Evolutionary conservation across 331 rosid genomes (phyloP), one percentile per base, ranked within the genome.

Genomic region (Malus hybrid): DNA sequence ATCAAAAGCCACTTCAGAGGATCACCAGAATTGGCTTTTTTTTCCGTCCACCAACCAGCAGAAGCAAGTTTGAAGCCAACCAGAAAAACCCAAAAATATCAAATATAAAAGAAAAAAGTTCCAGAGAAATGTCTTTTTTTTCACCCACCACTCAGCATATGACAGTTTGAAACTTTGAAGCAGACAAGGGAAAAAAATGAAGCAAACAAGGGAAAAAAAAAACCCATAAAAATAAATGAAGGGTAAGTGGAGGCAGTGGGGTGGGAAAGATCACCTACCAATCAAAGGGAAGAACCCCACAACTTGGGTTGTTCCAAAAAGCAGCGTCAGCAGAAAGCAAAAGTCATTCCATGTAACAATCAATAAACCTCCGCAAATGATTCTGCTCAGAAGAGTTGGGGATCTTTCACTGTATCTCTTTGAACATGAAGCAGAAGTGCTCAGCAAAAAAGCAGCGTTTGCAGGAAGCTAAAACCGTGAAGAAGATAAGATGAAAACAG

Each of bases 181-280:
- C 58, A 20, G 34, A 46, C 16, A 50, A 53, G 22, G 28, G 46
- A 10, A 42, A 42, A 44, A 24, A 29, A 75, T 44, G 50, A 52
- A 63, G 28, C 58, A 20, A 66, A 46, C 16, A 50, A 53, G 22
- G 28, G 46, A 10, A 42, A 42, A 44, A 24, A 29, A 75, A 48
- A 68, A 29, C 46, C 8, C 34, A 52, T 34, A 11, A 19, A 50
- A 57, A 4, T 7, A 8, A 53, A n/a, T 68, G 60, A 70, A 69
- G 10, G 20, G 50, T 2, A 19, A 0, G 26, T 30, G 46, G 44
- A 14, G 20, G 4, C 11, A 10, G 50, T 6, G 16, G 16, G 24
- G 42, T 36, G 42, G 55, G 68, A 66, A 29, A 29, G 74, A 32
- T 50, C 78, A 79, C 65, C 70, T 66, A 66, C 74, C 78, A 57